These are phyloP conservation scores for Acer negundo DNA, from an alignment of 345 rosid species.

Conservation along the genomic window DNA sequence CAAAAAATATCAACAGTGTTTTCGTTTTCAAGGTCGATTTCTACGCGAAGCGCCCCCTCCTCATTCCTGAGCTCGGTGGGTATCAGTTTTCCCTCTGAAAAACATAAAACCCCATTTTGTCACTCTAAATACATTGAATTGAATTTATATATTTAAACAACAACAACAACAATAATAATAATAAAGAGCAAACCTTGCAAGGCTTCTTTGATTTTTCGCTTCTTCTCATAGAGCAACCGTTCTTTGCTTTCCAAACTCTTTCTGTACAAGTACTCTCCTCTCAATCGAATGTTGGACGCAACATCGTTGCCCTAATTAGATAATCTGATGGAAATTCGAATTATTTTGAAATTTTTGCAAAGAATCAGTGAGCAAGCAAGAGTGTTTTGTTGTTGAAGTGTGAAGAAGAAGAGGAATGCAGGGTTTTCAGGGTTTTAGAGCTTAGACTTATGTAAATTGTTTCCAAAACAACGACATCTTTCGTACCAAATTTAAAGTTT, in stretches of 20 bases:
- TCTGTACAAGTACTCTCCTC: slow-evolving; percentile 84
- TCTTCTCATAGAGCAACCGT: slow-evolving; percentile 72
- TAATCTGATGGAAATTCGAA: neutral
- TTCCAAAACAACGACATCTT: no score
- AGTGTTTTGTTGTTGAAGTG: neutral
- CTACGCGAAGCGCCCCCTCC: slow-evolving; percentile 77
- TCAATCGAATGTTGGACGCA: slow-evolving; percentile 66
- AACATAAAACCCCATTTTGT: neutral
- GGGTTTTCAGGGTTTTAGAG: neutral
- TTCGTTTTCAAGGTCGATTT: slow-evolving; percentile 86
- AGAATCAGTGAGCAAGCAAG: neutral
- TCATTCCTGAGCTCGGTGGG: slow-evolving; percentile 92
- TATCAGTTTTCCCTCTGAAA: slow-evolving; percentile 86
- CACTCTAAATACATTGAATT: neutral
- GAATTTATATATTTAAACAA: neutral
- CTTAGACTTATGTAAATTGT: no score
- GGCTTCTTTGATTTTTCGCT: slow-evolving; percentile 85
- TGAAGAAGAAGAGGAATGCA: neutral
- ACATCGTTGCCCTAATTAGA: slow-evolving; percentile 34
- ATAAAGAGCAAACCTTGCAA: slow-evolving; percentile 47
- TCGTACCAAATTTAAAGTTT: no score
- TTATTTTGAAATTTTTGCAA: neutral
- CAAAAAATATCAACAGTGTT: slow-evolving; percentile 56
- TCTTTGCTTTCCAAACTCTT: slow-evolving; percentile 95
- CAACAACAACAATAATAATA: no score